Evolutionary conservation across 139 green algal genomes (phyloP), one percentile per base, ranked within the genome.

Genomic region (Diplosphaera chodatii): DNA sequence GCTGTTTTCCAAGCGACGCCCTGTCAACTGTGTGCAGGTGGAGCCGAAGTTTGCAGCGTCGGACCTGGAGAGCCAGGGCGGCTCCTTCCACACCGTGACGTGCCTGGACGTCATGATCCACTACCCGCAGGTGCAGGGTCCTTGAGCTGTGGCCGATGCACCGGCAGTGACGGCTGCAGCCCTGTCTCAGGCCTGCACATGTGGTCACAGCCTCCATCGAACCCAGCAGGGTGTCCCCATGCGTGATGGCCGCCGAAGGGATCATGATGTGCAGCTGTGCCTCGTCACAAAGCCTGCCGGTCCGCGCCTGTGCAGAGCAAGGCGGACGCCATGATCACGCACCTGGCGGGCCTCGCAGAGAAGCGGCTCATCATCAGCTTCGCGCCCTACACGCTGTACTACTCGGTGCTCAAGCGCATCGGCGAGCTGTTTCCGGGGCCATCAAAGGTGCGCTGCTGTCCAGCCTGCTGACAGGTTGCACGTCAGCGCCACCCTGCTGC

Each of bases 51-150:
- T 98, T 75, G 91, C 96, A 76, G 90, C 92, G 4, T 77, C 80
- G 72, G 92, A 96, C 82, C 80, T 98, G 27, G 92, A 98, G 78
- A 80, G 71, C 55, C 74, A 94, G 62, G 77, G 70, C 4, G 94
- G 95, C 28, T 82, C 83, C 34, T 99, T 93, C 83, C 32, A 99
- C 86, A 96, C 89, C 2, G 95, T 99, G 15, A 88, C 86, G 2
- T 99, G 95, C 85, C 82, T 99, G 32, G 95, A 99, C 76, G 95
- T 99, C 15, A 94, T 99, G 88, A 99, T 99, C 81, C 95, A 99
- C 85, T 99, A 99, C 81, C 94, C 94, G 1, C 85, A 91, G 82
- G 80, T 80, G 64, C 4, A 72, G 3, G 33, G 13, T 32, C 27
- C 33, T 13, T 13, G 10, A 48, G 37, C n/a, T n/a, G n/a, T n/a